Evolutionary conservation across 148 eudicot species (phyloP).

Genomic region (Nyssa sinensis): DNA sequence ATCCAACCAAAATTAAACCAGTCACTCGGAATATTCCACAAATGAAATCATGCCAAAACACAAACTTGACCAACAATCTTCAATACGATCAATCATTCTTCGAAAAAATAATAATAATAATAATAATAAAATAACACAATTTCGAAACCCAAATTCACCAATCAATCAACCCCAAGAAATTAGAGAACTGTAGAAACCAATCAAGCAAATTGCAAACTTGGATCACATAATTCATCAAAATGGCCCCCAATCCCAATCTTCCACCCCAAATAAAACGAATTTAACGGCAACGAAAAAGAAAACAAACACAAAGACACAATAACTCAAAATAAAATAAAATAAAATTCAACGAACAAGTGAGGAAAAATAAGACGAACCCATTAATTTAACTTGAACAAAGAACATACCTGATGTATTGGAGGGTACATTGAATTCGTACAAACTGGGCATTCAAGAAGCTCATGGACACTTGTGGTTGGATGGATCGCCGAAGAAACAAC

Average conservation of each 20-base stretch:
- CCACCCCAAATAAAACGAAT: not conserved
- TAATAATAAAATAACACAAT: not conserved
- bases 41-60: slow-evolving; percentile 1
- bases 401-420: slow-evolving; percentile 66
- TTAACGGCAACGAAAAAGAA: not conserved
- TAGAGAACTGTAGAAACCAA: not conserved
- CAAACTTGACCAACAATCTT: too few relatives aligned
- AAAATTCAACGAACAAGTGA: too few relatives aligned
- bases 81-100: not conserved
- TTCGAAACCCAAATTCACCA: not conserved
- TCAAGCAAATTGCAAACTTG: not conserved
- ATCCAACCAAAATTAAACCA: not conserved
- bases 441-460: slow-evolving; percentile 76
- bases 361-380: not conserved
- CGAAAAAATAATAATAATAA: not conserved
- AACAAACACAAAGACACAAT: not conserved
- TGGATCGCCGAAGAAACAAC: slow-evolving; percentile 22
- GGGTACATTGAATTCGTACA: slow-evolving; percentile 83
- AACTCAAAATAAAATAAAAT: too few relatives aligned
- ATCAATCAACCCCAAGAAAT: not conserved
- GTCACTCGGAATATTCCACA: not conserved
- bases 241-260: not conserved
- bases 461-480: slow-evolving; percentile 66
- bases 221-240: not conserved
- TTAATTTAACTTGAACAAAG: slow-evolving; percentile 13